Evolutionary conservation across 306 rosid species (phyloP).

Genomic region (Rosa rugosa): DNA sequence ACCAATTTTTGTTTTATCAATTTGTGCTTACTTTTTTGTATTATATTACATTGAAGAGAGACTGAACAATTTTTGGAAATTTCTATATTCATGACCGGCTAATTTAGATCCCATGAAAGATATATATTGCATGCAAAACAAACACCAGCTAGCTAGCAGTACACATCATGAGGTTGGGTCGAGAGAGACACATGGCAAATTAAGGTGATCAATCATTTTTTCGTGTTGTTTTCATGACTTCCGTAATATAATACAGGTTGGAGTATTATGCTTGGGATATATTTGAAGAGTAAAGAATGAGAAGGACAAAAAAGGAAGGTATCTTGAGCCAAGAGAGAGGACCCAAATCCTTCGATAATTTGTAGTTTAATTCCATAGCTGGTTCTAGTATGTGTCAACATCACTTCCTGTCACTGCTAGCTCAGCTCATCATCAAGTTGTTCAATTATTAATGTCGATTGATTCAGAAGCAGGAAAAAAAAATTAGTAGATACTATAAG

Average conservation of each 20-base stretch:
- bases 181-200: background rate
- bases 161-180: background rate
- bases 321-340: background rate
- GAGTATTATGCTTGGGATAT: background rate
- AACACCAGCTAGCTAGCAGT: background rate
- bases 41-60: background rate
- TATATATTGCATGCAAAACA: background rate
- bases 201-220: background rate
- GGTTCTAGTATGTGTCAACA: background rate
- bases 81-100: constrained; percentile 1
- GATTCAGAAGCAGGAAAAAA: background rate
- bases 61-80: background rate
- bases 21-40: background rate
- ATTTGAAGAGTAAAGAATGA: background rate
- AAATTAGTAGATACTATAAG: background rate
- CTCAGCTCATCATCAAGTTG: background rate
- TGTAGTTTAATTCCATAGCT: background rate
- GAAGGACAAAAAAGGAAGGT: background rate
- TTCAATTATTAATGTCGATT: background rate
- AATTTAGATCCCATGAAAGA: background rate
- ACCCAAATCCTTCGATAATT: background rate
- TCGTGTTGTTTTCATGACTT: background rate
- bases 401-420: background rate
- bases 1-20: background rate
- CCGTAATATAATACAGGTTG: background rate